phyloP scores from a whole-genome alignment of 2,329 filamentous ascomycete species.

The Leptographium procerum region DNA sequence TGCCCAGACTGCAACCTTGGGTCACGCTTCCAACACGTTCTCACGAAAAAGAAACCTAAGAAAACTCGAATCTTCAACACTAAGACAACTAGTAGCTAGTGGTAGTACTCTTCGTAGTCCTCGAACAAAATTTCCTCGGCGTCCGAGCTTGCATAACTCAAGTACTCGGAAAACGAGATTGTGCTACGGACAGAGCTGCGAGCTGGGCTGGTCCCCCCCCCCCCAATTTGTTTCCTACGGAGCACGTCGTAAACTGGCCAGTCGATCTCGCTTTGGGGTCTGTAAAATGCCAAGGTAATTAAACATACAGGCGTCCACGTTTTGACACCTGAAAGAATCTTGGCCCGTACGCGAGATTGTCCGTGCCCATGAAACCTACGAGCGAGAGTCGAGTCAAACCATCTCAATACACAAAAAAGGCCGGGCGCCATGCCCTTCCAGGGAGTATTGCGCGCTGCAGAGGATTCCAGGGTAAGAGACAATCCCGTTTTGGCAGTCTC shows the following conservation, averaged over 20 bases:
- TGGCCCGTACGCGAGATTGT: background rate
- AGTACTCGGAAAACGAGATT: background rate
- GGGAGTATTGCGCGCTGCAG: no score
- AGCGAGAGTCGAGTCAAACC: no score
- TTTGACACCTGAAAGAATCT: background rate
- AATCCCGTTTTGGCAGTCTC: background rate
- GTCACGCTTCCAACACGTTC: background rate
- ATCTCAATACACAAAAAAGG: background rate
- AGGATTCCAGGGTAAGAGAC: background rate
- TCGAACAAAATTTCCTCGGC: background rate
- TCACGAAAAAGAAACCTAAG: background rate
- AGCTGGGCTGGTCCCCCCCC: background rate
- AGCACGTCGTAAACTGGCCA: no score
- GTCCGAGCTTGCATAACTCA: background rate
- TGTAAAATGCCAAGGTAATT: background rate
- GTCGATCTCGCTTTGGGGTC: background rate
- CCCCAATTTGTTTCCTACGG: no score
- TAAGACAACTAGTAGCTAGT: background rate
- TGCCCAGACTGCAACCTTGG: background rate
- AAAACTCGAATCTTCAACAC: background rate
- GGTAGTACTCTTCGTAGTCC: background rate
- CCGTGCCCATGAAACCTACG: background rate
- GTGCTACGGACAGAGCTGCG: no score
- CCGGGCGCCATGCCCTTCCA: background rate
- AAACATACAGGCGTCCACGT: background rate